Conservation (phyloP, 306 rosid genomes). For the Morella rubra region DNA sequence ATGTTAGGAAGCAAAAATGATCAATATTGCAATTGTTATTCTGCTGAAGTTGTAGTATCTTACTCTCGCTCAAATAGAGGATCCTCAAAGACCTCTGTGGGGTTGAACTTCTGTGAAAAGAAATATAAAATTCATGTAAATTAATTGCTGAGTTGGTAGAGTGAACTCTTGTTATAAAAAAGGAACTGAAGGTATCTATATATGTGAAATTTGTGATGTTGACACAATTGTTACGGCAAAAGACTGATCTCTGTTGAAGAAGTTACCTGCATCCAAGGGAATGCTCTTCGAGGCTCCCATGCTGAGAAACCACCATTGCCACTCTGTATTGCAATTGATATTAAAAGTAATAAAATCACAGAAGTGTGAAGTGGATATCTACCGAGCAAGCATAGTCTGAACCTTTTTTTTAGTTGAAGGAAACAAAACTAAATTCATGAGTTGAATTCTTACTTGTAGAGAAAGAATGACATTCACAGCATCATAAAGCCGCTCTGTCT, state of each 20-base stretch:
- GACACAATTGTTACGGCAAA: no score
- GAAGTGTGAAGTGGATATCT: background rate
- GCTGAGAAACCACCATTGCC: slow-evolving; percentile 60
- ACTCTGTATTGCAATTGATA: slow-evolving; percentile 28
- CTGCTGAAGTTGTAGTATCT: slow-evolving; percentile 5
- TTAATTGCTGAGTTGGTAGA: background rate
- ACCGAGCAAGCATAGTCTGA: no score
- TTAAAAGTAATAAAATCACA: background rate
- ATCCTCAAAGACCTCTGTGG: slow-evolving; percentile 57
- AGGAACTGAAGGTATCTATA: no score
- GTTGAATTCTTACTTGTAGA: slow-evolving; percentile 30
- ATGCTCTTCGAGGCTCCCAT: slow-evolving; percentile 60
- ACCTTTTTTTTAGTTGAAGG: no score
- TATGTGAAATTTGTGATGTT: no score
- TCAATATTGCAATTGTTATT: background rate
- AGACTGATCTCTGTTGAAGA: no score
- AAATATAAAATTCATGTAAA: background rate
- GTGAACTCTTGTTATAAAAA: no score
- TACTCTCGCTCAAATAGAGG: slow-evolving; percentile 55
- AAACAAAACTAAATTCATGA: no score
- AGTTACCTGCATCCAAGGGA: slow-evolving; percentile 23
- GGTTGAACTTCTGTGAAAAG: slow-evolving; percentile 51
- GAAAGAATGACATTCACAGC: slow-evolving; percentile 58
- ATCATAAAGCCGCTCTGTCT: slow-evolving; percentile 32
- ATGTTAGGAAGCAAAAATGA: background rate